phyloP scores from a whole-genome alignment of 2,329 filamentous ascomycete species.

The Periconia sp. region DNA sequence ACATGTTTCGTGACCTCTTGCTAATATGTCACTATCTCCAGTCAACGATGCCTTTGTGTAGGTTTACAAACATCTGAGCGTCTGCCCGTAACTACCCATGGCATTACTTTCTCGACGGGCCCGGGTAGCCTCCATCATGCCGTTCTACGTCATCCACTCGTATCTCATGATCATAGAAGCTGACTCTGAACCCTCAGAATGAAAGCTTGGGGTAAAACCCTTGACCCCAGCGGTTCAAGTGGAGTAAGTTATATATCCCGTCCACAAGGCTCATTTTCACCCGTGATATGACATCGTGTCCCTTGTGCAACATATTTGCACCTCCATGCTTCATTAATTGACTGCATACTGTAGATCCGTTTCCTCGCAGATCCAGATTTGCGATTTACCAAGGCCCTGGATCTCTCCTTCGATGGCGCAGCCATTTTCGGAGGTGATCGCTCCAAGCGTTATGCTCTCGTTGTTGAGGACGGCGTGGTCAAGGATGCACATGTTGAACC shows the following conservation, averaged over 20 bases:
- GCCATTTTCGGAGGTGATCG: slow-evolving; percentile 80
- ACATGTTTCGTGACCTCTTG: not conserved
- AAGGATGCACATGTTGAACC: slow-evolving; percentile 80
- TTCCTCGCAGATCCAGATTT: slow-evolving; percentile 83
- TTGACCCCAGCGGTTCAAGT: slow-evolving; percentile 74
- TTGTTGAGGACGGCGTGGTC: slow-evolving; percentile 83
- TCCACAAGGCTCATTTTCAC: not conserved
- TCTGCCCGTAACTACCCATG: no score
- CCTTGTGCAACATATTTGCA: no score
- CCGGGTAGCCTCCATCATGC: not conserved
- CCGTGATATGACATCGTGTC: not conserved
- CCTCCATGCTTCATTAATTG: not conserved
- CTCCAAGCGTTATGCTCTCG: slow-evolving; percentile 84
- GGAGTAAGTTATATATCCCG: slow-evolving; percentile 61
- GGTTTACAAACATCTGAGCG: slow-evolving; percentile 33
- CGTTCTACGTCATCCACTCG: not conserved
- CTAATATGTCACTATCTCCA: slow-evolving; percentile 1
- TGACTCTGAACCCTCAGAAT: slow-evolving; percentile 58
- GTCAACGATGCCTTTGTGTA: slow-evolving; percentile 97
- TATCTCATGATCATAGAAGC: not conserved
- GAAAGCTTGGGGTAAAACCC: slow-evolving; percentile 80
- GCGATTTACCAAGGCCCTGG: slow-evolving; percentile 79
- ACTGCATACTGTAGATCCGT: slow-evolving; percentile 65
- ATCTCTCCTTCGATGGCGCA: slow-evolving; percentile 77
- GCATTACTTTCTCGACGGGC: slow-evolving; percentile 9